These are phyloP conservation scores for Claviceps arundinis DNA, from an alignment of 2,329 filamentous ascomycete species.

Conservation along the genomic window DNA sequence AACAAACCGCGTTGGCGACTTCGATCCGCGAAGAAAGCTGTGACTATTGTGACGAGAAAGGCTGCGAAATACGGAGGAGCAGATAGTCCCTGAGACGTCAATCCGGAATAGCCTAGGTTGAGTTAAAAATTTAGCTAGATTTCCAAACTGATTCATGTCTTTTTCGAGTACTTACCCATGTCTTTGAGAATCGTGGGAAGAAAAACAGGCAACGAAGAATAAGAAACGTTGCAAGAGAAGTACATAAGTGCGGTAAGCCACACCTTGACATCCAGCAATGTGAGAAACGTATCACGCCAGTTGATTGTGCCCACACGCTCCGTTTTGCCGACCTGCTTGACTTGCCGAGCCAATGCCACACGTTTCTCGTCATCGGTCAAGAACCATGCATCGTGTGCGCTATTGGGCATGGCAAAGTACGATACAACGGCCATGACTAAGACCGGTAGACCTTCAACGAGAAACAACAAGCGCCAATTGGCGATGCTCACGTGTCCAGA, in stretches of 20 bases:
- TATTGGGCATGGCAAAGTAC: constrained; percentile 15
- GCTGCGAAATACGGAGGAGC: constrained; percentile 9
- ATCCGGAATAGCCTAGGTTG: constrained; percentile 8
- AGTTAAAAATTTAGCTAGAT: not conserved
- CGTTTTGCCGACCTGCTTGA: constrained; percentile 4
- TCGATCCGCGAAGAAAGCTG: constrained; percentile 8
- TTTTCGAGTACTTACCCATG: constrained; percentile 4
- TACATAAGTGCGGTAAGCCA: constrained; percentile 14
- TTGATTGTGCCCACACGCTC: constrained; percentile 4
- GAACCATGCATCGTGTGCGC: constrained; percentile 7
- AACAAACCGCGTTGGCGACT: constrained; percentile 7
- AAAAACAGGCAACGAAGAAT: constrained; percentile 16
- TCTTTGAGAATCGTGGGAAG: constrained; percentile 11
- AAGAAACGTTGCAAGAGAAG: constrained; percentile 16
- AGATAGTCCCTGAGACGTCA: constrained; percentile 10
- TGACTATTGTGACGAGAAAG: constrained; percentile 9
- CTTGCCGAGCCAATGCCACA: constrained; percentile 4
- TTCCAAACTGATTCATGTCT: not conserved
- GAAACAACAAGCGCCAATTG: constrained; percentile 52
- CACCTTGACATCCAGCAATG: constrained; percentile 21
- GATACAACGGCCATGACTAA: constrained; percentile 17
- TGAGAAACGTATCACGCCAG: constrained; percentile 17
- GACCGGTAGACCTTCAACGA: constrained; percentile 32
- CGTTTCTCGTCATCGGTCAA: constrained; percentile 10
- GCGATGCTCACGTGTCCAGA: constrained; percentile 40